Evolutionary conservation across 208 protist genomes (phyloP), one percentile per base, ranked within the genome.

Genomic region (Leishmania gerbilli): DNA sequence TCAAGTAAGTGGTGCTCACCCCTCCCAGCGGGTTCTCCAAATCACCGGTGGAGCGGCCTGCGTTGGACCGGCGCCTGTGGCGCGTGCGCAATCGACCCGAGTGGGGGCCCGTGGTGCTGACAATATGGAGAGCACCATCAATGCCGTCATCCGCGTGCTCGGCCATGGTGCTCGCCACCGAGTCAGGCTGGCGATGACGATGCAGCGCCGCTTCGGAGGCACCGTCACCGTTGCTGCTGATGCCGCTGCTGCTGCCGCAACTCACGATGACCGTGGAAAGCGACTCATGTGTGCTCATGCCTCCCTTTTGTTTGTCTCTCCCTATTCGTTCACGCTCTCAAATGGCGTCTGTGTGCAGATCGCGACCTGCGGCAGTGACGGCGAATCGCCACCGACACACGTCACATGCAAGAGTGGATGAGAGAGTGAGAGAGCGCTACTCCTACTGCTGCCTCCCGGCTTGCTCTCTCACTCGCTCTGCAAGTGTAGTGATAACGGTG

Each of bases 71-170:
- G 51, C 37, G 53, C 78, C 79, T 51, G 77, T 69, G 51, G 53
- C 34, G 71, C 56, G 31, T 74, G 65, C 53, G 49, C 45, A 64
- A 81, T 34, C 68, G 77, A 27, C 19, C 17, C 65, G 68, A 76
- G 67, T 24, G 31, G 53, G 65, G n/a, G 64, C 6, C 53, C 53
- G 27, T 55, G 37, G 21, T n/a, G 37, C 67, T 76, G 34, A 21
- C 2, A 4, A 31, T 42, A 27, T 34, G 53, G 37, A 67, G 58
- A n/a, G 58, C 51, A 40, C 21, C 60, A 40, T 69, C 42, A 19
- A 45, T 49, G 58, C 45, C 19, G 21, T 79, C 55, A 34, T 8
- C 75, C 8, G n/a, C 19, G 37, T 42, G 47, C 34, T 79, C 58
- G 3, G 40, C n/a, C 15, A 40, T 34, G 51, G 56, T 64, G 60